phyloP scores from a whole-genome alignment of 176 grass and related monocot genomes.

The Zizania latifolia region DNA sequence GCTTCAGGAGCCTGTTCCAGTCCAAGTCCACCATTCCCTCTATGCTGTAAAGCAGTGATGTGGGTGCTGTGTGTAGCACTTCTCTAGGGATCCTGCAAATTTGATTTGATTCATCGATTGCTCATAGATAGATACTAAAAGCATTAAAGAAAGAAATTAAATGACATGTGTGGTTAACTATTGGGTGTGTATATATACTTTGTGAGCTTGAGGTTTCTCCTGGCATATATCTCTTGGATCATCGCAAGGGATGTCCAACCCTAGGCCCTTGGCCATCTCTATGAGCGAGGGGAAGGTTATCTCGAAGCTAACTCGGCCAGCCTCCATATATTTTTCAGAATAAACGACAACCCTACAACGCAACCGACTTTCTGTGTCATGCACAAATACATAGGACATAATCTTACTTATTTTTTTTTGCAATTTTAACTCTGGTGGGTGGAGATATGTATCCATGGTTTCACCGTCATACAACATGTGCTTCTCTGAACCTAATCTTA shows the following conservation, averaged over 20 bases:
- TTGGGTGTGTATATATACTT: too few species aligned
- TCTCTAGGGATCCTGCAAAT: conserved; percentile 40
- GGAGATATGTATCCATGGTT: too few species aligned
- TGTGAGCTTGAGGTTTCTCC: not conserved
- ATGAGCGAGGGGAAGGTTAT: not conserved
- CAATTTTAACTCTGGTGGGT: too few species aligned
- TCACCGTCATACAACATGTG: too few species aligned
- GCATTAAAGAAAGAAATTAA: too few species aligned
- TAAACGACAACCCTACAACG: not conserved
- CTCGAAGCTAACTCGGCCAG: not conserved
- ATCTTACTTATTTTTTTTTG: too few species aligned
- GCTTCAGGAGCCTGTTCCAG: conserved; percentile 38
- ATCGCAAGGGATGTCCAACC: not conserved
- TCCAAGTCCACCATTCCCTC: conserved; percentile 34
- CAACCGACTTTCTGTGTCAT: too few species aligned
- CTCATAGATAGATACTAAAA: too few species aligned
- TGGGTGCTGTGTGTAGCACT: conserved; percentile 23
- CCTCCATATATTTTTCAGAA: not conserved
- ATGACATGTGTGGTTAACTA: too few species aligned
- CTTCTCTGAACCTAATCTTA: too few species aligned
- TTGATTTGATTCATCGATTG: not conserved
- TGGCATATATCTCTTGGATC: not conserved
- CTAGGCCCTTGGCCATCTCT: not conserved
- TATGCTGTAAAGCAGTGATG: conserved; percentile 21
- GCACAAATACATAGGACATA: too few species aligned